Conservation (phyloP, 2,329 filamentous ascomycete genomes). For the Claviceps citrina region DNA sequence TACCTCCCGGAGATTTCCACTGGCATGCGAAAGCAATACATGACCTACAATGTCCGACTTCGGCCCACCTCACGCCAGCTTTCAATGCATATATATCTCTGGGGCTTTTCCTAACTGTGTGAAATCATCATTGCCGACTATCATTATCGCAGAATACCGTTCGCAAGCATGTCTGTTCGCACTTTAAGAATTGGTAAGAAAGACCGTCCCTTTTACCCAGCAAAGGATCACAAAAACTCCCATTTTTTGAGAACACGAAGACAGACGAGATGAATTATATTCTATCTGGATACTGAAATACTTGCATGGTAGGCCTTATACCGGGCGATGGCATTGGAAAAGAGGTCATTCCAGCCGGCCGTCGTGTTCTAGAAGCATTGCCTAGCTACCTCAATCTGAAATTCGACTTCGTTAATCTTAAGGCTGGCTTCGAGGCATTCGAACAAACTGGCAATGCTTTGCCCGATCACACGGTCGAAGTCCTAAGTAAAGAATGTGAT, state of each 20-base stretch:
- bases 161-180: conserved; percentile 24
- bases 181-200: conserved; percentile 26
- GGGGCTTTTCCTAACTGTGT: no score
- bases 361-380: conserved; percentile 80
- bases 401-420: conserved; percentile 86
- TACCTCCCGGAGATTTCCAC: no score
- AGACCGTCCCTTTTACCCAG: no score
- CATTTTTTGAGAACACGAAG: background rate
- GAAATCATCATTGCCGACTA: no score
- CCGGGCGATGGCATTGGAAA: conserved; percentile 96
- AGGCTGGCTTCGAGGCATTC: conserved; percentile 88
- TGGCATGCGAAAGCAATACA: no score
- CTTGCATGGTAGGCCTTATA: conserved; percentile 63
- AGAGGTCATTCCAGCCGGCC: conserved; percentile 92
- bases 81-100: background rate
- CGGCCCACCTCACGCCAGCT: conserved; percentile 6
- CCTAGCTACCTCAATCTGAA: conserved; percentile 80
- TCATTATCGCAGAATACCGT: no score
- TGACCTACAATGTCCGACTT: conserved; percentile 11
- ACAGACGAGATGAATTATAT: background rate
- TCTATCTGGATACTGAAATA: background rate
- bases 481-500: conserved; percentile 82
- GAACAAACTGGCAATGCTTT: conserved; percentile 76
- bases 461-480: conserved; percentile 78
- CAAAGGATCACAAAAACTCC: no score